Base-by-base conservation (phyloP, 176 grass and related monocot genomes). In the Cenchrus fungigraminus region DNA sequence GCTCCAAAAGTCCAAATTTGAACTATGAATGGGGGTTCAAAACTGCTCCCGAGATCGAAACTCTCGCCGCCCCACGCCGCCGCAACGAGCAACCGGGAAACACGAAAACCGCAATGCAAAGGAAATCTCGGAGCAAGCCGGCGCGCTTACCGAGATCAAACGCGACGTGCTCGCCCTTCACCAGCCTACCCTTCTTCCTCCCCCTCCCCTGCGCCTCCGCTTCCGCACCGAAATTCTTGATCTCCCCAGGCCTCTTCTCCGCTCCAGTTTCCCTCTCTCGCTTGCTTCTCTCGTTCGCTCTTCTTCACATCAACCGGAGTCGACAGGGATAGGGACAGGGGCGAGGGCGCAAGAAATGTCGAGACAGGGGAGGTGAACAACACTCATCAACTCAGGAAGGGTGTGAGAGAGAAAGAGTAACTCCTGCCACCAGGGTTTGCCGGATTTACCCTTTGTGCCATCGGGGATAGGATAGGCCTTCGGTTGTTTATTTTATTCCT, bases 131-230 rank as follows among this genome's bases (percentile, higher is more conserved):
- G 71, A 81, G 45, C 63, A 82, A 77, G 17, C 20, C 60, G 54
- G 13, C 69, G 12, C 88, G 12, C 88, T 90, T 78, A 82, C 83
- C 83, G 19, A 86, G 78, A 82, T 81, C 88, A 82, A 81, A 82
- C 65, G 55, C 14, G 1, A 15, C 9, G 14, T 20, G 55, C 71
- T 73, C 58, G 50, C 42, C 14, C 16, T 64, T 63, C 47, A 20
- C 42, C 19, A 50, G 73, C 22, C 58, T 11, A n/a, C 32, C 16
- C 46, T 68, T 43, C 80, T 59, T 78, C 64, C 69, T 82, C 70
- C 37, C 37, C 37, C 62, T 55, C 74, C 52, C 15, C 65, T 60
- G 29, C 51, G 17, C 67, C 20, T 20, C 52, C 13, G 31, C 20
- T 62, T 17, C 49, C 22, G 53, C 20, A 71, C 56, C 58, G 45